Conservation (phyloP, 208 protist genomes). For the Acanthamoeba lugdunensis region DNA sequence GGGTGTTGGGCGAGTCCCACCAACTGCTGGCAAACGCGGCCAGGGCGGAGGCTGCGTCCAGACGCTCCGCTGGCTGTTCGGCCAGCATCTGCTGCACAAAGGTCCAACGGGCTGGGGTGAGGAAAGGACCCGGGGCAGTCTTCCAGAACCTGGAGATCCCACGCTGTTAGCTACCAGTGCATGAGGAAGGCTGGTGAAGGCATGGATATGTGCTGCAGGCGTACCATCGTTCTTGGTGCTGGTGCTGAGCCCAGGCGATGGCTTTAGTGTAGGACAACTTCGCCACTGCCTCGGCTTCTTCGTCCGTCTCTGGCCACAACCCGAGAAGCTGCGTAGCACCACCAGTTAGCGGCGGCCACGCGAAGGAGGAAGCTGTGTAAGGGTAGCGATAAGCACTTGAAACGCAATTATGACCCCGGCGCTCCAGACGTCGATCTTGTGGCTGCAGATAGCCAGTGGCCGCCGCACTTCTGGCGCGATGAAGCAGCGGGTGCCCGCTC, state of each 20-base stretch:
- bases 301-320: background rate
- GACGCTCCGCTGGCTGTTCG: background rate
- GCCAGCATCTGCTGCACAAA: background rate
- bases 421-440: background rate
- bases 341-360: background rate
- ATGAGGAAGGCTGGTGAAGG: background rate
- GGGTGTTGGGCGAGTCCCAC: background rate
- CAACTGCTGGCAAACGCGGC: conserved; percentile 7
- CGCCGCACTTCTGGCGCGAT: background rate
- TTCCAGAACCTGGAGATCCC: background rate
- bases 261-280: background rate
- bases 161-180: background rate
- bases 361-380: background rate
- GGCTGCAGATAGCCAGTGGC: background rate
- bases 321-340: background rate
- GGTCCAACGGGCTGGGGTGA: conserved; percentile 14
- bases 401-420: background rate
- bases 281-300: background rate
- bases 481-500: background rate
- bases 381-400: background rate
- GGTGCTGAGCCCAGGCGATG: background rate
- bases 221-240: background rate
- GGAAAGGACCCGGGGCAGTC: background rate
- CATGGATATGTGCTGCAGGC: background rate
- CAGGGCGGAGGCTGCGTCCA: background rate